A percentile compares a stretch with the other conserved stretches of the same genome.
phyloP scores from a whole-genome alignment of 768 basidiomycete genomes.

The Serendipita indica region DNA sequence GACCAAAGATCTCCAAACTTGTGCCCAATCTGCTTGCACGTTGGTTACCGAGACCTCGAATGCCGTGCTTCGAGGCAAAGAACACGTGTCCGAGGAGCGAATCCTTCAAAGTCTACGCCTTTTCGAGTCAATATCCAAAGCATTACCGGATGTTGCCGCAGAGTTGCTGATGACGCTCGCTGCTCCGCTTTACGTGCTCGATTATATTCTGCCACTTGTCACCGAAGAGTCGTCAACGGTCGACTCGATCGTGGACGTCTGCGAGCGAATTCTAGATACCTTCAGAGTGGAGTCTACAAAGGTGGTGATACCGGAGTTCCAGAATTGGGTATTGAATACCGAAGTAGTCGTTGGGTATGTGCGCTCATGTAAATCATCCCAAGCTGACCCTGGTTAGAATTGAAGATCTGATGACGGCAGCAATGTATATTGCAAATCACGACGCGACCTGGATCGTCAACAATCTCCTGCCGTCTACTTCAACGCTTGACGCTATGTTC shows the following conservation, averaged over 20 bases:
- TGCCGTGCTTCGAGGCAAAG: too few species aligned
- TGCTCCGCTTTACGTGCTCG: background rate
- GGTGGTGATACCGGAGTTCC: background rate
- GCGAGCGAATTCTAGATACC: too few species aligned
- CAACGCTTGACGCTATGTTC: conserved; percentile 35
- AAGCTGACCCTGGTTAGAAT: background rate
- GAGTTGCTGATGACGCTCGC: background rate
- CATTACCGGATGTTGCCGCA: too few species aligned
- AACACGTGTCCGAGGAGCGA: too few species aligned
- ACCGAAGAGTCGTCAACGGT: background rate
- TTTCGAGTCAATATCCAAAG: too few species aligned
- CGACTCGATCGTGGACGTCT: background rate
- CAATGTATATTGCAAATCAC: background rate
- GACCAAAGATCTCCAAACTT: too few species aligned
- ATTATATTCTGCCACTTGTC: background rate
- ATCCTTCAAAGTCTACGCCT: too few species aligned
- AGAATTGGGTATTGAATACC: background rate
- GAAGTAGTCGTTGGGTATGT: background rate
- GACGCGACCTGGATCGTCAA: conserved; percentile 20
- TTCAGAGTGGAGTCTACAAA: too few species aligned
- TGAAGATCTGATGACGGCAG: background rate
- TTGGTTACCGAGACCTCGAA: too few species aligned
- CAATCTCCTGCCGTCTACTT: conserved; percentile 39
- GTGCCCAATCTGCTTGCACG: too few species aligned
- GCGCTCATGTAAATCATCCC: background rate